These are phyloP conservation scores for Trypanosoma vivax DNA, from an alignment of 208 protist species.

Conservation along the genomic window DNA sequence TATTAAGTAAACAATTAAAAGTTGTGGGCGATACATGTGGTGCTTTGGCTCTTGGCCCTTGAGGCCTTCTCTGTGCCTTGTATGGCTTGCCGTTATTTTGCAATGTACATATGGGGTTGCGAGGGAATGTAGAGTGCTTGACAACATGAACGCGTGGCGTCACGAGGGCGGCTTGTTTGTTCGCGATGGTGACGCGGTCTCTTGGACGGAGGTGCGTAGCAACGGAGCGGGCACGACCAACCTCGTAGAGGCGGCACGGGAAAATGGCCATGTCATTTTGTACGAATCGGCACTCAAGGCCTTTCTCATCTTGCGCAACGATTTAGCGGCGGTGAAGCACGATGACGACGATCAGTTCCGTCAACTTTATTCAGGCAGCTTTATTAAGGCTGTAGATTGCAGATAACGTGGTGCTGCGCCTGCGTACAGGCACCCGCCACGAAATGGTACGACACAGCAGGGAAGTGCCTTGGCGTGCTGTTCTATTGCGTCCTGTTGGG, in stretches of 20 bases:
- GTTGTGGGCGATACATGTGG: no score
- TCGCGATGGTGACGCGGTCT: conserved; percentile 5
- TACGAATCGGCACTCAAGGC: conserved; percentile 29
- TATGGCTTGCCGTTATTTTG: conserved; percentile 1
- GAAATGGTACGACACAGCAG: no score
- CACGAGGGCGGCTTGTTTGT: conserved; percentile 59
- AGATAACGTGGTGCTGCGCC: conserved; percentile 21
- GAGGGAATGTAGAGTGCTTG: conserved; percentile 35
- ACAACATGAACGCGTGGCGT: conserved; percentile 47
- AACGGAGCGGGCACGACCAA: conserved; percentile 17
- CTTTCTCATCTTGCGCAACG: conserved; percentile 45
- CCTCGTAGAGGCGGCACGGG: conserved; percentile 37
- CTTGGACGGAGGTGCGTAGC: conserved; percentile 55
- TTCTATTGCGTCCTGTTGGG: no score
- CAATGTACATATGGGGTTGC: conserved; percentile 10
- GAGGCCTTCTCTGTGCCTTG: conserved; percentile 3
- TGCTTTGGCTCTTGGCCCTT: no score
- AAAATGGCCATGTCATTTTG: conserved; percentile 35
- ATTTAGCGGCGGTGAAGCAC: conserved; percentile 47
- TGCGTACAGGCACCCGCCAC: background rate
- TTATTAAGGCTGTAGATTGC: conserved; percentile 57
- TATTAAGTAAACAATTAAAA: no score
- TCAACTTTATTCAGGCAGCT: conserved; percentile 62
- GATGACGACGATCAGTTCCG: conserved; percentile 42
- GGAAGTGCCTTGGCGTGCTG: no score